Evolutionary conservation across 139 green algal species (phyloP), one percentile per base, ranked within the genome.

Genomic region (Chara braunii): DNA sequence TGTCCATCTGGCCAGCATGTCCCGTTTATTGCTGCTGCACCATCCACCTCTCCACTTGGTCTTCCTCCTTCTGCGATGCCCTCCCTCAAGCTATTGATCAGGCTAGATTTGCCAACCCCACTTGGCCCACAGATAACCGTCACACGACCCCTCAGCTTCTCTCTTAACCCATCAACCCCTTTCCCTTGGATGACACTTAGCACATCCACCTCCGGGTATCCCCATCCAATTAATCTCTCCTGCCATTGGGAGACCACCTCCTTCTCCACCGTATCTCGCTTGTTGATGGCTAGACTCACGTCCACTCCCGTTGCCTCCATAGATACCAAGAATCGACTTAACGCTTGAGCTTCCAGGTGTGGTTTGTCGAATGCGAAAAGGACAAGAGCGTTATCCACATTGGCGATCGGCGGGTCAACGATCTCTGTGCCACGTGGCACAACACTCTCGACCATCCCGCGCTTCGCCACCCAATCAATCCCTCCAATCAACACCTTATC

Each of bases 261-360:
- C 12, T 72, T 54, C 3, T 68, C 30, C 14, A 90, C 37, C 24
- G 96, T 78, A 61, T 96, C 89, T 0, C 68, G 77, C 73, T 99
- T 99, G 80, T 97, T 97, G 4, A 99, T 81, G 18, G 87, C 73
- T n/a, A 97, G 70, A 1, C 78, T 81, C 37, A 95, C 82, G 23
- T 85, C 83, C 24, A 97, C 70, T 1, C 79, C 82, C 0, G 84
- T 79, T 0, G 82, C 83, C 68, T 94, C 87, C 1, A 85, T 77
- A 5, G 65, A 67, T 23, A 96, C 84, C 23, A 99, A 81, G 72
- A 96, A 99, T 2, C 88, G 69, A 3, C 79, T 90, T 36, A 94
- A 78, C 37, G 89, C 81, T 18, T 55, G 29, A n/a, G 24, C 4
- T 8, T 56, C 36, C 12, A 79, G 56, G 32, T 83, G 74, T 56